Base-by-base conservation (phyloP, 805 yeast species). In the Cyberlindnera japonica region DNA sequence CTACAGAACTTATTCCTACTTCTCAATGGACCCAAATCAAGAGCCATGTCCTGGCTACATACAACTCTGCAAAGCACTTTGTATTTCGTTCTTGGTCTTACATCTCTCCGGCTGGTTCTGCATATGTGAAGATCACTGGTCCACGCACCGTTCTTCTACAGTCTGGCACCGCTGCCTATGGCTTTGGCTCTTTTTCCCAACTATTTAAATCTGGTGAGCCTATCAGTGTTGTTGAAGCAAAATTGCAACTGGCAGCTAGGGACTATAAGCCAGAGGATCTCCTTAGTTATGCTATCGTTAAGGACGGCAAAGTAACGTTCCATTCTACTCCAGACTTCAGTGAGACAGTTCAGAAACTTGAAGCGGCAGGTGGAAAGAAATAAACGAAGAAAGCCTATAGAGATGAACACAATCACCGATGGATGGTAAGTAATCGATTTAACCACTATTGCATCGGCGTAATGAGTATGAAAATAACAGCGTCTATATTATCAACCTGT, bases 71-170 rank as follows among this genome's bases (percentile, higher is more conserved):
- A 14, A 20, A n/a, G 19, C 5, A 12, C 7, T 32, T 14, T 15
- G 13, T 12, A 18, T 3, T 23, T 3, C n/a, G 29, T 20, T 23
- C 24, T 17, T 28, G 24, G 25, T 3, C 25, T 4, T 27, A 16
- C 16, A 14, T 37, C 12, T n/a, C 40, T 2, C 22, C 40, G 3
- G 15, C 28, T 5, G 22, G 34, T 3, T 15, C 38, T 14, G 39
- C 43, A 11, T 79, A 71, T 44, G 68, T 79, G 25, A 69, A 65
- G 26, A 62, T 79, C 4, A 55, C 65, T 11, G 86, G 86, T 0
- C 84, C 84, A 37, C 48, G 58, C 32, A 47, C 47, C 6, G 40
- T 55, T 2, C 29, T 55, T 5, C 18, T 55, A 2, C 57, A 55
- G 34, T 46, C 55, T 16, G 51, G 48, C 9, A 37, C 39, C 5